Evolutionary conservation across 2,329 filamentous ascomycete genomes (phyloP).

Genomic region (Fusarium chuoi): DNA sequence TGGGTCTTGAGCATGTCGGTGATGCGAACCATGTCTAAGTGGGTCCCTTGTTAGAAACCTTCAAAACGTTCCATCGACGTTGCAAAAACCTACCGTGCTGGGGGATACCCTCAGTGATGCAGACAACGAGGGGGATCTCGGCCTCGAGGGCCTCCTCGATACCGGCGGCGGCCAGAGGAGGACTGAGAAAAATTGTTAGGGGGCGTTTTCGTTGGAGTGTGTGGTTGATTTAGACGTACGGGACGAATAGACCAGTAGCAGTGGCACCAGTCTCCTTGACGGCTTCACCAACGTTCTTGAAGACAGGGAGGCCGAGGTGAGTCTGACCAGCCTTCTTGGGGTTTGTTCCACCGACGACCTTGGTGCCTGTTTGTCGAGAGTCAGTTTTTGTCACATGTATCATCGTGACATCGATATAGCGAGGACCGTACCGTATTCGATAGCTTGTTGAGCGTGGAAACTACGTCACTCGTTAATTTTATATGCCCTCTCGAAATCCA

Average conservation of each 20-base stretch:
- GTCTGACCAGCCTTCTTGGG: constrained; percentile 95
- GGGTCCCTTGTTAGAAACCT: constrained; percentile 24
- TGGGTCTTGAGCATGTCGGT: constrained; percentile 98
- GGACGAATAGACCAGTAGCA: constrained; percentile 95
- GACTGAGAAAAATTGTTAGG: constrained; percentile 62
- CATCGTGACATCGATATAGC: constrained; percentile 37
- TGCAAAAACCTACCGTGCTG: constrained; percentile 79
- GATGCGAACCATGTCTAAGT: constrained; percentile 95
- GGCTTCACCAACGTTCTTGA: constrained; percentile 87
- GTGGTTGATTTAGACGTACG: constrained; percentile 64
- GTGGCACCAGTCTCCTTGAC: constrained; percentile 90
- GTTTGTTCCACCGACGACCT: constrained; percentile 98
- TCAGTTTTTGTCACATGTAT: constrained; percentile 46
- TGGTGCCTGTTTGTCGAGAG: constrained; percentile 73
- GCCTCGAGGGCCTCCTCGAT: constrained; percentile 96
- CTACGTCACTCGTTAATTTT: constrained; percentile 58
- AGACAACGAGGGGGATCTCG: constrained; percentile 94
- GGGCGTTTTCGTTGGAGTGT: constrained; percentile 9
- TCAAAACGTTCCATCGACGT: constrained; percentile 7
- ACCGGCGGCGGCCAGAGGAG: constrained; percentile 89
- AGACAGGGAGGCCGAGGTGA: constrained; percentile 93
- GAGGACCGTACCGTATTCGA: constrained; percentile 85
- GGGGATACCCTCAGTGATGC: constrained; percentile 97
- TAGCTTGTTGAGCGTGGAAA: constrained; percentile 97
- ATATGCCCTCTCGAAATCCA: not conserved